Evolutionary conservation across 2,329 filamentous ascomycete genomes (phyloP).

Genomic region (Plectosphaerella sp.): DNA sequence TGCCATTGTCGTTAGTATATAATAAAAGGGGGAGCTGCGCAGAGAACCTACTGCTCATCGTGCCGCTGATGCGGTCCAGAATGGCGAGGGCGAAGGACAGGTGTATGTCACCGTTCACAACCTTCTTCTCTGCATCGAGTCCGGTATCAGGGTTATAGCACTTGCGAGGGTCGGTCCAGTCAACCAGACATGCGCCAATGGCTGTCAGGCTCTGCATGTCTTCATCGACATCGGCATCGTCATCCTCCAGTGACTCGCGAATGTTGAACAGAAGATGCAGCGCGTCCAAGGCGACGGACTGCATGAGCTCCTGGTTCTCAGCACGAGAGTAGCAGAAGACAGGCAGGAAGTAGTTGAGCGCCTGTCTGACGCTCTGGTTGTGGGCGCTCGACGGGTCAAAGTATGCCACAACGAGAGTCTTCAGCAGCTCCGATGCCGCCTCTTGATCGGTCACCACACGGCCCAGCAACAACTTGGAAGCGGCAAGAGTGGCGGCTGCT

Average conservation of each 20-base stretch:
- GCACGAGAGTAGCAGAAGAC: conserved; percentile 85
- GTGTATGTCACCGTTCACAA: conserved; percentile 73
- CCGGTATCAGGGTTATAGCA: conserved; percentile 50
- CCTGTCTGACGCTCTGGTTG: conserved; percentile 81
- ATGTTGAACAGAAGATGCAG: conserved; percentile 71
- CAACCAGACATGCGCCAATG: conserved; percentile 78
- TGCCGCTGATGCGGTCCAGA: conserved; percentile 66
- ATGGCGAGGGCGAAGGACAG: conserved; percentile 73
- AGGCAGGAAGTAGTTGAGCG: conserved; percentile 87
- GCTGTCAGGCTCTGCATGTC: conserved; percentile 75
- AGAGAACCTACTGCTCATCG: conserved; percentile 56
- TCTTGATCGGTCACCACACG: conserved; percentile 69
- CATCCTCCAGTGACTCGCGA: conserved; percentile 68
- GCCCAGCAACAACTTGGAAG: conserved; percentile 82
- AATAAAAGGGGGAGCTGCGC: background rate
- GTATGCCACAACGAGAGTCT: conserved; percentile 78
- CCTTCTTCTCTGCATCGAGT: conserved; percentile 56
- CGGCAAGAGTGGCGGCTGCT: conserved; percentile 72
- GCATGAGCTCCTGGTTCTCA: conserved; percentile 81
- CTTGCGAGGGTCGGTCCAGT: conserved; percentile 94
- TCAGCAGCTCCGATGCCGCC: conserved; percentile 69
- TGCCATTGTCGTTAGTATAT: conserved; percentile 31
- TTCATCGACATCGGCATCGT: conserved; percentile 69
- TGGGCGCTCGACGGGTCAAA: conserved; percentile 79
- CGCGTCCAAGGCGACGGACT: conserved; percentile 65